Conservation (phyloP, 2,329 filamentous ascomycete species). For the Cercospora nicotianae region DNA sequence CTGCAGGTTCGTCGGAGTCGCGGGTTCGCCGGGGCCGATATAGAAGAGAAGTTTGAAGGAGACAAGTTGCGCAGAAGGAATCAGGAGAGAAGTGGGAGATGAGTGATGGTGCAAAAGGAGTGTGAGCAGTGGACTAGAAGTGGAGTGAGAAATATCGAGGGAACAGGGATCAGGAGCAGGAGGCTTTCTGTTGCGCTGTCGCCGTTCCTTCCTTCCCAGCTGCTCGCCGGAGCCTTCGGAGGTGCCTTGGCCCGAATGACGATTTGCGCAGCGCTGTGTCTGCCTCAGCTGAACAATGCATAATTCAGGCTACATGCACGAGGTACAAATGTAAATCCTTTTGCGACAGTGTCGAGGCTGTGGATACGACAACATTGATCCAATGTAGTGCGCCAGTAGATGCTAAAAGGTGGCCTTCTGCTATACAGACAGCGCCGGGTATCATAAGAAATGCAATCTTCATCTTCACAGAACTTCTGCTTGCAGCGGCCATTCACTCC, state of each 20-base stretch:
- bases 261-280: neutral
- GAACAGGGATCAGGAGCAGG: conserved; percentile 1
- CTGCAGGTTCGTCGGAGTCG: neutral
- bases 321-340: neutral
- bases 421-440: conserved; percentile 11
- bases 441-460: conserved; percentile 12
- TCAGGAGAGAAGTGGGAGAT: neutral
- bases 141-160: neutral
- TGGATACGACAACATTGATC: neutral
- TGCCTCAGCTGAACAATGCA: neutral
- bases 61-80: neutral
- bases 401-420: neutral
- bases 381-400: neutral
- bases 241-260: neutral
- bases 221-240: neutral
- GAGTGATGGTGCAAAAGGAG: neutral
- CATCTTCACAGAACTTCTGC: conserved; percentile 13
- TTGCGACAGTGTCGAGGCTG: neutral
- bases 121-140: neutral
- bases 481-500: neutral
- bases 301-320: neutral
- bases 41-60: neutral
- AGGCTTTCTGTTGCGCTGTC: neutral
- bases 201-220: neutral
- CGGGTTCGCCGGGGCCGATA: neutral